Base-by-base conservation (phyloP, 305 asterid genomes). In the Striga hermonthica region DNA sequence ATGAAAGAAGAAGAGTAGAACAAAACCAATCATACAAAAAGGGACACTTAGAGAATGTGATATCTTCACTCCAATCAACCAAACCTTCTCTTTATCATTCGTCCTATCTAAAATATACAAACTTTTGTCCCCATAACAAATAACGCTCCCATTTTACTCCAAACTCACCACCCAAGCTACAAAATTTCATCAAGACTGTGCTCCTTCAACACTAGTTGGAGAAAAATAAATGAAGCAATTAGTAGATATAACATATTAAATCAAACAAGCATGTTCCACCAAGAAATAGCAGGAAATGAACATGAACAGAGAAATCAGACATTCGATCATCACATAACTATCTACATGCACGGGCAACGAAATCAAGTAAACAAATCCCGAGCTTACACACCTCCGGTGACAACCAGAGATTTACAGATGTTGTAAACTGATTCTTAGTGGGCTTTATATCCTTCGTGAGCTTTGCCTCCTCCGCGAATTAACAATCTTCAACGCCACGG, bases 151-250 rank as follows among this genome's bases (percentile, higher is more conserved):
- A 11, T 6, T 52, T 52, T 58, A 39, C 57, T 45, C 53, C 37
- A 34, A 69, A 64, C 53, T 28, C 55, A 36, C 55, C 11, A 67
- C 48, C 34, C 57, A 64, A 37, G 65, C 7, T 65, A 31, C 47
- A 60, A 65, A 65, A 9, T 34, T 39, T 31, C 60, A 47, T 50
- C 45, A 54, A 60, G 15, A 62, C 5, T 2, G 16, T 36, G 8
- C 13, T 16, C 55, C 14, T 59, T 52, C 6, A 48, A 57, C 6
- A 72, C 38, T 60, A 7, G 40, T n/a, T 16, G 6, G 37, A 52
- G 6, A 35, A 0, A 16, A 1, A 47, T n/a, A 4, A 57, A 62
- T 41, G 3, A 10, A 9, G 7, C 8, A 54, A 63, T 9, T 12
- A 15, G 36, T 11, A 70, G 35, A 49, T 71, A 41, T 5, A 62